phyloP scores from a whole-genome alignment of 495 filamentous ascomycete genomes.

The Lindgomyces ingoldianus region DNA sequence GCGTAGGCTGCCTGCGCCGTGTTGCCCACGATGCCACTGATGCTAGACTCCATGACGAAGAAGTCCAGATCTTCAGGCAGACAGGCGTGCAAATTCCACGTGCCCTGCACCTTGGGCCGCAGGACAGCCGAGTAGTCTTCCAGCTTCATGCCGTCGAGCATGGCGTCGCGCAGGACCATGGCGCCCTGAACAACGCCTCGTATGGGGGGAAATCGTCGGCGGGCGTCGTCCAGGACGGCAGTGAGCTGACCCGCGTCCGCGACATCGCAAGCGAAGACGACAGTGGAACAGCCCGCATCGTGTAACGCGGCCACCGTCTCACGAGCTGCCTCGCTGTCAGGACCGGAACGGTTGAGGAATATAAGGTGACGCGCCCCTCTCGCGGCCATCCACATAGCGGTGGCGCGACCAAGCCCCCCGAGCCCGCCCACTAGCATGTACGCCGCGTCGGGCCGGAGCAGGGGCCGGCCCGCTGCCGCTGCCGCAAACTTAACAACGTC shows the following conservation, averaged over 20 bases:
- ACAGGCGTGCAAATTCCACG: slow-evolving; percentile 7
- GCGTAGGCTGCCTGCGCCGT: slow-evolving; percentile 24
- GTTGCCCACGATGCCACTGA: slow-evolving; percentile 18
- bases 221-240: background rate
- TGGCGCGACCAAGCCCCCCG: slow-evolving; percentile 47
- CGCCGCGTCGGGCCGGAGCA: slow-evolving; percentile 20
- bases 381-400: slow-evolving; percentile 11
- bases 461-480: background rate
- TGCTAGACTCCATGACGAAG: slow-evolving; percentile 21
- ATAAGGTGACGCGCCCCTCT: slow-evolving; percentile 23
- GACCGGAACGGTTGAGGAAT: slow-evolving; percentile 19
- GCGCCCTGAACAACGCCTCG: slow-evolving; percentile 19
- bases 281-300: background rate
- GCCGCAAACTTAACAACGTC: background rate
- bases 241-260: background rate
- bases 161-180: slow-evolving; percentile 14
- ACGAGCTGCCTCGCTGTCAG: background rate
- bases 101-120: slow-evolving; percentile 5
- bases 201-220: background rate
- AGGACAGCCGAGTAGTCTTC: background rate
- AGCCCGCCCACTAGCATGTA: slow-evolving; percentile 53
- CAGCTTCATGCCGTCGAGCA: slow-evolving; percentile 12
- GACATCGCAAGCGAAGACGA: background rate
- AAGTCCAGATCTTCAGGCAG: slow-evolving; percentile 17
- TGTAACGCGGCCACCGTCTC: background rate